Evolutionary conservation across 208 protist genomes (phyloP), one percentile per base, ranked within the genome.

Genomic region (Wallacemonas sp.): DNA sequence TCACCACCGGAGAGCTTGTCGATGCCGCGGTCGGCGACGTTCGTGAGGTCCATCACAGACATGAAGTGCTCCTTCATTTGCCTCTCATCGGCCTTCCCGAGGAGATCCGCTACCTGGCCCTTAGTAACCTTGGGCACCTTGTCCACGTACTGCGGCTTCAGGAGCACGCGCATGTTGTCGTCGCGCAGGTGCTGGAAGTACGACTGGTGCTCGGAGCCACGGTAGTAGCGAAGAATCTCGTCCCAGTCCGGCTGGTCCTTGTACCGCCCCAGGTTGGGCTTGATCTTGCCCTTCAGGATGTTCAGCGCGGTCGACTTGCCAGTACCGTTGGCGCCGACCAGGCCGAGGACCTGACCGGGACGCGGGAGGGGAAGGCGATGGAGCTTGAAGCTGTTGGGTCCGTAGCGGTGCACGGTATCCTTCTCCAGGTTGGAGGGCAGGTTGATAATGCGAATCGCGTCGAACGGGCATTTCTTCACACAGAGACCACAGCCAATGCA

Each of bases 401-500:
- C 97, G 82, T 99, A 99, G 61, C 99, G 92, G 83, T 99, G 99
- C 0, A 99, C 99, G 8, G 98, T 99, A 29, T 99, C 77, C 29
- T 77, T 93, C 31, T 98, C 89, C 22, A 99, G 85, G 76, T 98
- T 98, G 32, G 97, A 99, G 29, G 99, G 99, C 32, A 99, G 80
- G 81, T 99, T 99, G 80, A 99, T 99, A 76, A 99, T 99, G 61
- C 84, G 85, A 83, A 99, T 99, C 42, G 99, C 99, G 57, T 99
- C 95, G 74, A 99, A 99, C 18, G 99, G 99, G 79, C 99, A 99
- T 72, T 99, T 99, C 86, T 99, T 99, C 3, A 99, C 96, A 79
- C 99, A 99, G 68, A 99, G 99, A 77, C 96, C 98, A 84, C 99
- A 99, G 73, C 99, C 99, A 71, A 99, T 99, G 86, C 99, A 99